Base-by-base conservation (phyloP, 495 filamentous ascomycete species). In the Sordaria brevicollis region DNA sequence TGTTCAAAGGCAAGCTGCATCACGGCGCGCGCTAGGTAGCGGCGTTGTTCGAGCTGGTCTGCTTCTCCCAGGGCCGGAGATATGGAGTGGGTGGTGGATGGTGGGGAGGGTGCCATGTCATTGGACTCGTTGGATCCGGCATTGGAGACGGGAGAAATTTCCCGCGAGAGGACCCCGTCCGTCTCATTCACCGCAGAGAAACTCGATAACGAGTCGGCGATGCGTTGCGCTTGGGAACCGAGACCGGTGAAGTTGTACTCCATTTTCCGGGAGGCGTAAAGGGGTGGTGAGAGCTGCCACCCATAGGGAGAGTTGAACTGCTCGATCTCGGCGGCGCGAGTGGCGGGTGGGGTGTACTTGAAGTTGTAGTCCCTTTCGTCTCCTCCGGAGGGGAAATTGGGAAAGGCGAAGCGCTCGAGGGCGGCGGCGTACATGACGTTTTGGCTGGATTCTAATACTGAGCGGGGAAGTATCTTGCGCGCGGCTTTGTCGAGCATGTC, bases 1-100 rank as follows among this genome's bases (percentile, higher is more conserved):
- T 99, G 95, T 75, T 97, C 93, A 76, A 98, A 98, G n/a, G 88
- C 87, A 17, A 94, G 75, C 21, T 88, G 85, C 91, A 96, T 93
- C 0, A 83, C 78, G 68, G 90, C 89, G 37, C 86, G 85, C 8
- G 92, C 95, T 4, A 97, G 77, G 0, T 78, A 79, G 11, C 83
- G 79, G 2, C 91, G 85, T 74, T 94, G 89, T 13, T 62, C 49
- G 5, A 62, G 29, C 25, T 62, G 49, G 17, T 75, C 76, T 1
- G 79, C 70, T 17, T 62, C 49, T 1, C 17, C 25, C 25, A 62
- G 49, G 49, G 49, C 25, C 5, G 49, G 49, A 1, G 49, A 62
- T 21, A 62, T 21, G 6, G 7, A 13, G 17, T 11, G 15, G 25
- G 25, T 6, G 49, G 11, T 31, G 13, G 13, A 31, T 3, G 49